Conservation (phyloP, 805 yeast species). For the Saccharomycopsis fibuligera region DNA sequence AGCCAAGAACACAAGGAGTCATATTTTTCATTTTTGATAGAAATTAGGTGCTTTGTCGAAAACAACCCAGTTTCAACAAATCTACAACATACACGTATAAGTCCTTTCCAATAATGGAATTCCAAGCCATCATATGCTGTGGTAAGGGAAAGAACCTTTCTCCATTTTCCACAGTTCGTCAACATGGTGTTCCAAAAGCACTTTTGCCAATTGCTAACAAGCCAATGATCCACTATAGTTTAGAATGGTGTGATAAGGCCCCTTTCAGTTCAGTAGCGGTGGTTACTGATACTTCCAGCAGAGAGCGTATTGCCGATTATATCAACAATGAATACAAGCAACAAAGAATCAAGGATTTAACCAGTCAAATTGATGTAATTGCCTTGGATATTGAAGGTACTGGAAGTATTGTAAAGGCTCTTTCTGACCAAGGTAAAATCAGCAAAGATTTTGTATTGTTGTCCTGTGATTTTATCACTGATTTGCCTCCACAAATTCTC, state of each 20-base stretch:
- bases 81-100: no score
- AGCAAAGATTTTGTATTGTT: constrained; percentile 63
- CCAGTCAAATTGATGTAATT: constrained; percentile 35
- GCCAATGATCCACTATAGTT: constrained; percentile 80
- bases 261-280: constrained; percentile 66
- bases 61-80: no score
- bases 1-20: no score
- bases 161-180: constrained; percentile 62
- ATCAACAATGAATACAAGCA: constrained; percentile 41
- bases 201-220: constrained; percentile 82
- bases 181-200: constrained; percentile 73
- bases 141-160: constrained; percentile 71
- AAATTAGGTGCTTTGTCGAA: no score
- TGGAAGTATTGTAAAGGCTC: constrained; percentile 55
- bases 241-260: constrained; percentile 91
- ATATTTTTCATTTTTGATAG: no score
- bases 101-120: constrained; percentile 80
- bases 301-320: constrained; percentile 39
- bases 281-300: constrained; percentile 45
- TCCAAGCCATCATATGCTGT: constrained; percentile 85
- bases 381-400: constrained; percentile 45
- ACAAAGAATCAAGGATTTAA: constrained; percentile 29
- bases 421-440: constrained; percentile 33
- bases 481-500: constrained; percentile 82
- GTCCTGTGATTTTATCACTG: constrained; percentile 93